Percentiles rank a stretch among this genome's conserved stretches.
Evolutionary conservation across 495 filamentous ascomycete species (phyloP).

Genomic region (Xylaria intraflava): DNA sequence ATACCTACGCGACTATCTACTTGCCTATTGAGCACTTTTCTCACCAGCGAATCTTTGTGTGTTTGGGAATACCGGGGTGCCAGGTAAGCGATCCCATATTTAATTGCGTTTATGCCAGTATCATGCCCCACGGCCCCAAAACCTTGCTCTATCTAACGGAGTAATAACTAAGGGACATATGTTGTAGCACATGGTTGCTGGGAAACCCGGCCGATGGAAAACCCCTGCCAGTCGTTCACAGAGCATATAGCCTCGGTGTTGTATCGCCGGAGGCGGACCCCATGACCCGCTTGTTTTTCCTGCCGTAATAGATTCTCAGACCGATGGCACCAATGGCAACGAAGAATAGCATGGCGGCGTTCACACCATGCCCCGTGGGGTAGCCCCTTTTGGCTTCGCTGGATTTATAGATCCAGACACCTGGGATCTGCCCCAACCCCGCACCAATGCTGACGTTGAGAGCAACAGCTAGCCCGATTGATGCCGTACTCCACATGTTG

Average conservation of each 20-base stretch:
- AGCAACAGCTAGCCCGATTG: slow-evolving; percentile 60
- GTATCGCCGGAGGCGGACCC: slow-evolving; percentile 17
- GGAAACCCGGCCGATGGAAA: not conserved
- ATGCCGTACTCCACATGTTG: slow-evolving; percentile 57
- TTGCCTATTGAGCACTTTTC: no score
- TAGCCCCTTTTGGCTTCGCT: slow-evolving; percentile 55
- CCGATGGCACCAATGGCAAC: slow-evolving; percentile 31
- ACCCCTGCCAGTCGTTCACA: slow-evolving; percentile 4
- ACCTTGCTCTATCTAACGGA: no score
- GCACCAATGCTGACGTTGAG: slow-evolving; percentile 61
- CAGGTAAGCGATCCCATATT: no score
- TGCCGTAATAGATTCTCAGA: slow-evolving; percentile 36
- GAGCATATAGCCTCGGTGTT: slow-evolving; percentile 21
- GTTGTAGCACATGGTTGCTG: not conserved
- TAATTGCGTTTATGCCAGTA: no score
- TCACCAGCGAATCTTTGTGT: no score
- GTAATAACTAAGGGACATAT: not conserved
- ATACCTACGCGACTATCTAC: no score
- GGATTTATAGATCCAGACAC: slow-evolving; percentile 68
- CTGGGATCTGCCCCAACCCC: slow-evolving; percentile 61
- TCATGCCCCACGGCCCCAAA: no score
- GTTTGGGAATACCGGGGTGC: no score
- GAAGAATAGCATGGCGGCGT: slow-evolving; percentile 42
- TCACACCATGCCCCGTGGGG: slow-evolving; percentile 57
- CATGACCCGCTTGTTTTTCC: slow-evolving; percentile 32